A percentile compares a stretch with the other conserved stretches of the same genome.
phyloP scores from a whole-genome alignment of 2,329 filamentous ascomycete species.

The Talaromyces sp. region DNA sequence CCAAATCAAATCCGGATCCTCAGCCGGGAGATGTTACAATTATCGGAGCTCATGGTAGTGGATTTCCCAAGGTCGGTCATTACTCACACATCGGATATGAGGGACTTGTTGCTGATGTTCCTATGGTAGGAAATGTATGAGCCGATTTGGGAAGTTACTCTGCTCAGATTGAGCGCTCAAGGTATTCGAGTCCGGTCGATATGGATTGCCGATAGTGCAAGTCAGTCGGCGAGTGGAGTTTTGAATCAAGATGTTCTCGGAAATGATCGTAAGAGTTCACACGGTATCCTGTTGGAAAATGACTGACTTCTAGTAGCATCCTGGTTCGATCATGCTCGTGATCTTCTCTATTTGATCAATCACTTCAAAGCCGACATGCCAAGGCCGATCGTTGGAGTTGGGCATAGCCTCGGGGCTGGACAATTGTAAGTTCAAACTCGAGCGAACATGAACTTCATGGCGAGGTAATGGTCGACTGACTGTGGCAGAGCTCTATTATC shows the following conservation, averaged over 20 bases:
- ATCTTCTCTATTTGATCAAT: slow-evolving; percentile 60
- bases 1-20: background rate
- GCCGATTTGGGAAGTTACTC: background rate
- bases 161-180: background rate
- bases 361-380: slow-evolving; percentile 33
- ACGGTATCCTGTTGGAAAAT: too few relatives aligned
- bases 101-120: background rate
- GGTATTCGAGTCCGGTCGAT: background rate
- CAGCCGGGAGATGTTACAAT: slow-evolving; percentile 8
- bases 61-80: background rate
- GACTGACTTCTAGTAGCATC: slow-evolving; percentile 25
- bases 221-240: background rate
- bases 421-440: background rate
- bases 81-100: background rate
- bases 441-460: background rate
- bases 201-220: background rate
- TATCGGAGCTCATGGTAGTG: slow-evolving; percentile 21
- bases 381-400: slow-evolving; percentile 71
- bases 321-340: slow-evolving; percentile 75
- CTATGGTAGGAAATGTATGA: background rate
- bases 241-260: background rate
- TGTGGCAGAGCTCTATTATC: background rate
- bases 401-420: slow-evolving; percentile 76
- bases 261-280: background rate
- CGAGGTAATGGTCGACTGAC: background rate